Base-by-base conservation (phyloP, 768 basidiomycete species). In the Termitomyces sp. region DNA sequence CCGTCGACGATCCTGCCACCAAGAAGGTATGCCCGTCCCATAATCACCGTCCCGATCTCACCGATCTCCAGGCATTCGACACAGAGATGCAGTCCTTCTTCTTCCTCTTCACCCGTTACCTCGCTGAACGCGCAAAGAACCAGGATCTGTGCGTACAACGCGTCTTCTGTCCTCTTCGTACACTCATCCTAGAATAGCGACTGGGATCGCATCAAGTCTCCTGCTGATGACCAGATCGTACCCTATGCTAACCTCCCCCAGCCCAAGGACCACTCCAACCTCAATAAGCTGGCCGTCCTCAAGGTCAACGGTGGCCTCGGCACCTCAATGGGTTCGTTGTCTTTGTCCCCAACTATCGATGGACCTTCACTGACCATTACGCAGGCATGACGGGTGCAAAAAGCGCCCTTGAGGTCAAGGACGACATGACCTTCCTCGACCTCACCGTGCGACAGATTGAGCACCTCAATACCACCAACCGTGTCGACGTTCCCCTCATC, bases 401-500 rank as follows among this genome's bases (percentile, higher is more conserved):
- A 80, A 87, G 83, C 66, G 90, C 94, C 52, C 89, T 98, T 58
- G 95, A 96, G 67, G 93, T 96, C 74, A 89, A 96, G 74, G 89
- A 97, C 64, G 93, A 93, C 69, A 93, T 96, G 94, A 95, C 90
- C 50, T 98, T 97, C 84, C 84, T 98, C 59, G 95, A 98, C 71
- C 81, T 98, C 59, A 88, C 84, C 54, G 92, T 98, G 45, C 83
- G 92, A 61, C 94, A 97, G 74, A 93, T 98, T 65, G 93, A 97
- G 79, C 91, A 96, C 70, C 85, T 96, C 67, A 94, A 95, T 79
- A 88, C 85, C 51, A 81, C 83, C 47, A 77, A 83, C 67, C 83
- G 82, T 60, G 87, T 91, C 71, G 88, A 97, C 72, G 91, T 96
- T 44, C 94, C 93, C n/a, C 88, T 97, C 70, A 89, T 97, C 74